These are phyloP conservation scores for Pythium sukuiense DNA, from an alignment of 352 stramenopile species.

Conservation along the genomic window DNA sequence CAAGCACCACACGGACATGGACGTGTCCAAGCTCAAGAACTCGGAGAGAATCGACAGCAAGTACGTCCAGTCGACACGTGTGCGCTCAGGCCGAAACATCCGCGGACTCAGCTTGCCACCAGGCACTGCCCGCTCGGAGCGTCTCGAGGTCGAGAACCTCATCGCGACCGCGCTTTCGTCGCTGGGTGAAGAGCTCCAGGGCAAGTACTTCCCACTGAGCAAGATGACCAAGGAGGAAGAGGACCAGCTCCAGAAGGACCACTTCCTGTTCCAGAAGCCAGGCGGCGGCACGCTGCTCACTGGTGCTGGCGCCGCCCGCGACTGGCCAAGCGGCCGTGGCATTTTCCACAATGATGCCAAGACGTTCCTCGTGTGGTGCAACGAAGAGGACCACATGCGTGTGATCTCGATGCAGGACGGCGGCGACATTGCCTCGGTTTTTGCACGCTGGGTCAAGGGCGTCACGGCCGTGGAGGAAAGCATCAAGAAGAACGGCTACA, in stretches of 20 bases:
- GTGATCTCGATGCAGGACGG: conserved; percentile 91
- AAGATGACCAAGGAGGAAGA: conserved; percentile 91
- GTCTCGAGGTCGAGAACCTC: conserved; percentile 83
- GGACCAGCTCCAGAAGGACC: conserved; percentile 88
- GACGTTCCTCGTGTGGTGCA: conserved; percentile 89
- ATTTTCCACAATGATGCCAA: conserved; percentile 93
- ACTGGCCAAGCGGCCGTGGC: conserved; percentile 92
- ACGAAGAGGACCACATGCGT: conserved; percentile 91
- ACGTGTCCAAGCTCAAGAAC: conserved; percentile 71
- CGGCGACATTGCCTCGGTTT: conserved; percentile 90
- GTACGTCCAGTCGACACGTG: conserved; percentile 92
- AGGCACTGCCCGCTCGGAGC: conserved; percentile 82
- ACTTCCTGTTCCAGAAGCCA: conserved; percentile 94
- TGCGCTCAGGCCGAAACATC: conserved; percentile 90
- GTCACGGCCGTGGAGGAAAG: conserved; percentile 75
- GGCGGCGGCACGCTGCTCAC: conserved; percentile 84
- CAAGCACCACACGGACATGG: conserved; percentile 82
- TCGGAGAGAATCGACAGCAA: conserved; percentile 62
- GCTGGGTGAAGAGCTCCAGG: conserved; percentile 74
- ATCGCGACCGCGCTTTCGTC: conserved; percentile 71
- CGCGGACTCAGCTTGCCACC: conserved; percentile 86
- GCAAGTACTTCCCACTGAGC: conserved; percentile 88
- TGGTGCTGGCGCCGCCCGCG: conserved; percentile 83
- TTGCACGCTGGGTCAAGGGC: conserved; percentile 82
- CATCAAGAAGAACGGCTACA: conserved; percentile 79